Evolutionary conservation across 768 basidiomycete genomes (phyloP).

Genomic region (Tephrocybe sp.): DNA sequence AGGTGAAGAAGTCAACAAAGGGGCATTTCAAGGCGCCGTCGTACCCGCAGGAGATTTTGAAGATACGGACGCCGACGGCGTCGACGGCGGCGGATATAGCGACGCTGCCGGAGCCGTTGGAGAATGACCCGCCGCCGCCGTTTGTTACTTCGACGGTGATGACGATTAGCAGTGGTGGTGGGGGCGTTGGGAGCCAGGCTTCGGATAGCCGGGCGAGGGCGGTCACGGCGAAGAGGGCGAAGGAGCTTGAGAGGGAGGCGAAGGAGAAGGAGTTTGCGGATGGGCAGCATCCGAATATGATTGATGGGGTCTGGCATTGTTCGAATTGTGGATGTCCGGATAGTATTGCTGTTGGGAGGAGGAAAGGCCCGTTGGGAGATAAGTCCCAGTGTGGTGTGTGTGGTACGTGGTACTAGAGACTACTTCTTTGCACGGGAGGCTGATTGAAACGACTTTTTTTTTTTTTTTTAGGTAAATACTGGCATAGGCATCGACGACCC

Average conservation of each 20-base stretch:
- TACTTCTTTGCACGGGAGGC: constrained; percentile 6
- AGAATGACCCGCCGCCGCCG: constrained; percentile 57
- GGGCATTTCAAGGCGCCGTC: constrained; percentile 74
- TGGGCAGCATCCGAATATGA: constrained; percentile 78
- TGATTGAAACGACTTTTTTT: too few relatives aligned
- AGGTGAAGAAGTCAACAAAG: constrained; percentile 35
- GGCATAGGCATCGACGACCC: constrained; percentile 83
- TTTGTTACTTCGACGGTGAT: constrained; percentile 7
- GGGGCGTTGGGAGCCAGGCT: constrained; percentile 12
- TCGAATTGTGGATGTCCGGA: constrained; percentile 94
- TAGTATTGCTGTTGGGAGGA: constrained; percentile 76
- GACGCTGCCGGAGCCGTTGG: constrained; percentile 56
- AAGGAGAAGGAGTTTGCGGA: constrained; percentile 84
- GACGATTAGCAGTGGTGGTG: constrained; percentile 1
- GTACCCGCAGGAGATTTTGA: constrained; percentile 51
- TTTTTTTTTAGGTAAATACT: constrained; percentile 75
- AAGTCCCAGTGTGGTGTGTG: constrained; percentile 92
- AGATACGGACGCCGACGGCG: constrained; percentile 55
- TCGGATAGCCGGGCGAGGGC: constrained; percentile 49
- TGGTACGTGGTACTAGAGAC: constrained; percentile 62
- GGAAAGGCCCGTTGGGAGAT: constrained; percentile 88
- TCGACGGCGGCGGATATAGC: constrained; percentile 70
- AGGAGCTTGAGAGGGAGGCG: constrained; percentile 78
- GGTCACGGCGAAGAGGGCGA: constrained; percentile 59
- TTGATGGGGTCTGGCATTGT: constrained; percentile 92